phyloP scores from a whole-genome alignment of 257 asterid species.

The Jasminum sambac region DNA sequence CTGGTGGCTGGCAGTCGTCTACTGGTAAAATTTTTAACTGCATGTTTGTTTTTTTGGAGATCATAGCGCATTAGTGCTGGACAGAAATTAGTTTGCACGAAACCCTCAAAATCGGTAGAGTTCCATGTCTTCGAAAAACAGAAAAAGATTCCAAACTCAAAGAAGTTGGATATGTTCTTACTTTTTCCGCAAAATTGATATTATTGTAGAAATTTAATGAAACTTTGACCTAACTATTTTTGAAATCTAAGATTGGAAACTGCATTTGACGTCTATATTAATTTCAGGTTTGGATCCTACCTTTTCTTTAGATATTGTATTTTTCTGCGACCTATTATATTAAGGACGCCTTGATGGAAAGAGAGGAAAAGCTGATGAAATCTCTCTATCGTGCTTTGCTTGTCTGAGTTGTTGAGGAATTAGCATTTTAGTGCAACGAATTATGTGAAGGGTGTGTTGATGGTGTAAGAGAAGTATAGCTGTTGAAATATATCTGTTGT shows the following conservation, averaged over 20 bases:
- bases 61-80: background rate
- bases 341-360: too few relatives aligned
- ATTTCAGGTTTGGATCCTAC: background rate
- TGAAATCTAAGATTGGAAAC: background rate
- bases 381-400: too few relatives aligned
- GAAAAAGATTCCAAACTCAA: background rate
- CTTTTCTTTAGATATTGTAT: background rate
- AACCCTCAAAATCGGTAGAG: background rate
- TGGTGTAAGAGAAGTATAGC: background rate
- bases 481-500: background rate
- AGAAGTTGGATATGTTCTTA: background rate
- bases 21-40: conserved; percentile 34
- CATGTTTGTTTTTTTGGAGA: conserved; percentile 11
- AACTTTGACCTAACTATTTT: background rate
- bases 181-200: background rate
- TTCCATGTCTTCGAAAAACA: background rate
- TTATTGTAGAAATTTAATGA: background rate
- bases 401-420: too few relatives aligned
- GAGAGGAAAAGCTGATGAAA: too few relatives aligned
- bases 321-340: background rate
- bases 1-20: conserved; percentile 42
- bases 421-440: too few relatives aligned
- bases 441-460: background rate
- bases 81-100: background rate
- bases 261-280: background rate